A percentile compares a stretch with the other conserved stretches of the same genome.
Conservation (phyloP, 495 filamentous ascomycete species). For the Lepidopterella palustris region DNA sequence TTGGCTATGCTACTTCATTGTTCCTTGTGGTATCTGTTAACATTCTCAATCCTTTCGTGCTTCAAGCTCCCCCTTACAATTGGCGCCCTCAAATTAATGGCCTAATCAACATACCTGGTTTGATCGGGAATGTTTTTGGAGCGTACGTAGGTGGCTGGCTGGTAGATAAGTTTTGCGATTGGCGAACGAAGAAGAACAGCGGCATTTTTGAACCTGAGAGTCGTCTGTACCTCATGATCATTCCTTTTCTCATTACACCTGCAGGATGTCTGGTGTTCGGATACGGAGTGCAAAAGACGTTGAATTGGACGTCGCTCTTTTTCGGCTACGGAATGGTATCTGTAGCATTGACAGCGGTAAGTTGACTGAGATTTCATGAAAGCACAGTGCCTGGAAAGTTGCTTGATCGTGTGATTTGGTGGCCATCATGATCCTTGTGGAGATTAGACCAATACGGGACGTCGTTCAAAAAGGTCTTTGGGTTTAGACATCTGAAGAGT, state of each 20-base stretch:
- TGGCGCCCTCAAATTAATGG: slow-evolving; percentile 31
- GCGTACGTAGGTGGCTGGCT: slow-evolving; percentile 29
- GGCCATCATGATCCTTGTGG: too few relatives aligned
- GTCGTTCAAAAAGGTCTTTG: too few relatives aligned
- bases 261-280: slow-evolving; percentile 33
- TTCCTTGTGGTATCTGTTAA: slow-evolving; percentile 34
- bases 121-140: slow-evolving; percentile 34
- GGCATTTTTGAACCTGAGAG: slow-evolving; percentile 33
- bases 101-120: slow-evolving; percentile 35
- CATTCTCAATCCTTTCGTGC: slow-evolving; percentile 33
- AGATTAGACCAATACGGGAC: too few relatives aligned
- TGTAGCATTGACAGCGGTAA: slow-evolving; percentile 30
- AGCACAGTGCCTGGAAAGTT: too few relatives aligned
- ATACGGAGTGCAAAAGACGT: slow-evolving; percentile 28
- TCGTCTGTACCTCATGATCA: slow-evolving; percentile 27
- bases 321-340: slow-evolving; percentile 34
- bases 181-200: slow-evolving; percentile 29
- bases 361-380: neutral
- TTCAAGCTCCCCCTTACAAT: slow-evolving; percentile 34
- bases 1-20: slow-evolving; percentile 30
- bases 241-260: slow-evolving; percentile 31
- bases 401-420: too few relatives aligned
- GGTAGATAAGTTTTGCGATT: slow-evolving; percentile 30
- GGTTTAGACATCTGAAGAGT: too few relatives aligned
- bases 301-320: slow-evolving; percentile 32